Evolutionary conservation across 306 rosid genomes (phyloP).

Genomic region (Alnus rubra): DNA sequence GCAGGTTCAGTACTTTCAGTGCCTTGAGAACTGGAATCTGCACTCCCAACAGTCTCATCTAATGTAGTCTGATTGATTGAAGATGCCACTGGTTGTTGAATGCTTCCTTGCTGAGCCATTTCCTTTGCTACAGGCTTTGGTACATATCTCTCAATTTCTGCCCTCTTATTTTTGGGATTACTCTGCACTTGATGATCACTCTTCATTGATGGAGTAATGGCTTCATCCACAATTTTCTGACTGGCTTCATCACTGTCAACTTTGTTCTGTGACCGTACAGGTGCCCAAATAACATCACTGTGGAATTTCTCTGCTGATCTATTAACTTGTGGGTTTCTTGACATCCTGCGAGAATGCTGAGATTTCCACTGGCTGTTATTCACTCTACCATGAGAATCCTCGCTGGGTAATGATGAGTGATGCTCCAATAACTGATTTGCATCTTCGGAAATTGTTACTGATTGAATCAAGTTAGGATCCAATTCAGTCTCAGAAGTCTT

Average conservation of each 20-base stretch:
- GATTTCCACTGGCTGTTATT: constrained; percentile 73
- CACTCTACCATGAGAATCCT: constrained; percentile 58
- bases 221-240: constrained; percentile 53
- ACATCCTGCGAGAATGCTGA: constrained; percentile 65
- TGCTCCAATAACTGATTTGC: constrained; percentile 51
- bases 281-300: constrained; percentile 87
- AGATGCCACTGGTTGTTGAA: constrained; percentile 43
- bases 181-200: constrained; percentile 61
- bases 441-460: constrained; percentile 42
- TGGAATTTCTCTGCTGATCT: constrained; percentile 63
- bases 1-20: constrained; percentile 38
- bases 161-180: constrained; percentile 73
- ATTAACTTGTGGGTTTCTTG: constrained; percentile 62
- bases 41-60: constrained; percentile 40
- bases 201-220: constrained; percentile 46
- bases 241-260: constrained; percentile 53
- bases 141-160: constrained; percentile 91
- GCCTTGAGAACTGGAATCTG: constrained; percentile 46
- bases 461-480: constrained; percentile 52
- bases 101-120: constrained; percentile 83
- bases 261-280: constrained; percentile 73
- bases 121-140: constrained; percentile 98
- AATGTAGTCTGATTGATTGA: constrained; percentile 40
- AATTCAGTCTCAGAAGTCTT: constrained; percentile 46
- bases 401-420: constrained; percentile 40